Evolutionary conservation across 345 rosid species (phyloP).

Genomic region (Moringa oleifera): DNA sequence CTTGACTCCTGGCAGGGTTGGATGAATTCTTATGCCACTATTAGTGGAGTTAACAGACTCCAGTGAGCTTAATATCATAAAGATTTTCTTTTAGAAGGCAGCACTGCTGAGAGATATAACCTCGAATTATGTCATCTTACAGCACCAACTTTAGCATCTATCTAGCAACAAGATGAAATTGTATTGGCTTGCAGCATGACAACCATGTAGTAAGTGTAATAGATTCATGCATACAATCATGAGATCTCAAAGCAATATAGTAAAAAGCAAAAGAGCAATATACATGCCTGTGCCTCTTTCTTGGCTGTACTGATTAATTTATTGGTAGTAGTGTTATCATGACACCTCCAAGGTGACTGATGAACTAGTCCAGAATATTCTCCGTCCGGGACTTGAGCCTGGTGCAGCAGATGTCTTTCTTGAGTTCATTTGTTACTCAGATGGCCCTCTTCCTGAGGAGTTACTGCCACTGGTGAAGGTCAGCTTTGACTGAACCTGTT

Average conservation of each 20-base stretch:
- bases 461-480: conserved; percentile 77
- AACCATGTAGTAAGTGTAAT: neutral
- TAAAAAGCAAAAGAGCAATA: too few relatives aligned
- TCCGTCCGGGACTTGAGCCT: conserved; percentile 88
- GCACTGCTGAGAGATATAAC: neutral
- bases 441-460: conserved; percentile 89
- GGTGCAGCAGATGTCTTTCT: conserved; percentile 89
- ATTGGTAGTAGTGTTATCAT: conserved; percentile 64
- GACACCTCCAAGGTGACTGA: conserved; percentile 83
- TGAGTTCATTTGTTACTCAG: conserved; percentile 87
- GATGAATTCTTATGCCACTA: too few relatives aligned
- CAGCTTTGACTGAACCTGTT: conserved; percentile 8
- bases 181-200: too few relatives aligned
- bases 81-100: too few relatives aligned
- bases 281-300: neutral
- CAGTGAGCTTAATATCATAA: too few relatives aligned
- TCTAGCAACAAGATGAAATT: too few relatives aligned
- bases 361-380: conserved; percentile 71
- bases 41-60: too few relatives aligned
- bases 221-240: neutral
- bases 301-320: neutral
- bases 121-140: neutral
- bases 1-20: too few relatives aligned
- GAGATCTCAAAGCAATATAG: neutral
- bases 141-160: too few relatives aligned